Conservation (phyloP, 2,329 filamentous ascomycete species). For the Stachybotrys echinatus region DNA sequence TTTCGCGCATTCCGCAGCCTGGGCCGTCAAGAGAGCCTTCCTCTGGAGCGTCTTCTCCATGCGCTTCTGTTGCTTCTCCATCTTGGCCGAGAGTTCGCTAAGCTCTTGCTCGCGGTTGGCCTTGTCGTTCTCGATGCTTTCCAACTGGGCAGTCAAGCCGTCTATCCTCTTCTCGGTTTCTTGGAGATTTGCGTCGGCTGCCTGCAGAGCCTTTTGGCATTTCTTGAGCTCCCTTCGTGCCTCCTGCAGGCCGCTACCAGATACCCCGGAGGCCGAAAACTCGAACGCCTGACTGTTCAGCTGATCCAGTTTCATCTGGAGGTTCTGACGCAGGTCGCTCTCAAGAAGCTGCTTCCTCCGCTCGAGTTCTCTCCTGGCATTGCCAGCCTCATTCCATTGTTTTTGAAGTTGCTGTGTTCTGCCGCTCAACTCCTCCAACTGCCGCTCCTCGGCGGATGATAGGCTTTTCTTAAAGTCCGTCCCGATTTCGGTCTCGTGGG, state of each 20-base stretch:
- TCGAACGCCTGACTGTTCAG: conserved; percentile 74
- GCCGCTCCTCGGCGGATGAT: conserved; percentile 73
- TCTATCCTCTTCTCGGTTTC: conserved; percentile 72
- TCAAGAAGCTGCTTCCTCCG: conserved; percentile 78
- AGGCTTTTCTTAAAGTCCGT: conserved; percentile 92
- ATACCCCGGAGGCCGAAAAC: conserved; percentile 51
- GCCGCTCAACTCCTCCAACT: conserved; percentile 65
- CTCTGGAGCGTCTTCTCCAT: conserved; percentile 91
- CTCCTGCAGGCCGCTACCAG: conserved; percentile 66
- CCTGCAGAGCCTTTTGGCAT: conserved; percentile 60
- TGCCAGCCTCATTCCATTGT: conserved; percentile 71
- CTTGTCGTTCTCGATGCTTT: conserved; percentile 49
- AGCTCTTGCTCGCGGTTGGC: conserved; percentile 64
- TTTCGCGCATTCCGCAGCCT: conserved; percentile 74
- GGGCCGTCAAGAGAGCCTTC: conserved; percentile 71
- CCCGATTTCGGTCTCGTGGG: conserved; percentile 73
- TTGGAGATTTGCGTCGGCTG: conserved; percentile 62
- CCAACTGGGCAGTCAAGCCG: conserved; percentile 41
- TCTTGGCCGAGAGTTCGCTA: conserved; percentile 69
- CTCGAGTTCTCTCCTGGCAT: conserved; percentile 71
- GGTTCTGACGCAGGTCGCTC: conserved; percentile 80
- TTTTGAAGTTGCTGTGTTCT: conserved; percentile 69
- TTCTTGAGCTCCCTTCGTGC: conserved; percentile 78
- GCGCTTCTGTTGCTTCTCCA: conserved; percentile 80
- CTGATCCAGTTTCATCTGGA: conserved; percentile 82